Conservation (phyloP, 768 basidiomycete species). For the Mycena pura region DNA sequence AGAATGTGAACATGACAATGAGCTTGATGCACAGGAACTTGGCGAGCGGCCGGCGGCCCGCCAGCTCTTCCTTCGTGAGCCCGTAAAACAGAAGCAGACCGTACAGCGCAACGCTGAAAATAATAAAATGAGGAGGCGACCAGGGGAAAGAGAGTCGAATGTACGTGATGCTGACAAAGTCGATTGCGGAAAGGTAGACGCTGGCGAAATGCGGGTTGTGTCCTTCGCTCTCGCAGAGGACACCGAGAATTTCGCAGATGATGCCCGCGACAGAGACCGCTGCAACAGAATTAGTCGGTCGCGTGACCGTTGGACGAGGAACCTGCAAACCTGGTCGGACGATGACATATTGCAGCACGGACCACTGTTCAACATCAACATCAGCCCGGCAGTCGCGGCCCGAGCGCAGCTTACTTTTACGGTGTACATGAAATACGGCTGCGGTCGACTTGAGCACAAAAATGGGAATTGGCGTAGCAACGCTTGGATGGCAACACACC, state of each 20-base stretch:
- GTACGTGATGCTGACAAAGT: constrained; percentile 85
- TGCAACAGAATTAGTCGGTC: background rate
- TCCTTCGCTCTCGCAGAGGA: constrained; percentile 71
- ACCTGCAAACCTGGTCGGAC: constrained; percentile 54
- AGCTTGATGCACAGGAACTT: constrained; percentile 91
- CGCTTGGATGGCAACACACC: constrained; percentile 47
- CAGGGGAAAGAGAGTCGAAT: constrained; percentile 13
- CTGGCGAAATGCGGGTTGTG: constrained; percentile 67
- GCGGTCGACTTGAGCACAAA: constrained; percentile 1
- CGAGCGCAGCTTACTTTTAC: constrained; percentile 60
- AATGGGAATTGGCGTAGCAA: background rate
- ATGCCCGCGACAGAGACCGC: constrained; percentile 78
- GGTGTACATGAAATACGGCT: constrained; percentile 91
- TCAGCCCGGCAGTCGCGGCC: too few species aligned
- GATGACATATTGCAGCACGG: constrained; percentile 88
- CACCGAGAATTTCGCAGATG: constrained; percentile 68
- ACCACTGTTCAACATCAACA: constrained; percentile 58
- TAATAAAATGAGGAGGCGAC: background rate
- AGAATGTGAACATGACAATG: constrained; percentile 90
- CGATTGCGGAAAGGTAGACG: constrained; percentile 72
- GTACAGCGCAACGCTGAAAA: constrained; percentile 77
- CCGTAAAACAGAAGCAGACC: constrained; percentile 86
- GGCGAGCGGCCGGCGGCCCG: constrained; percentile 74
- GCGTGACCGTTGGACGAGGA: background rate
- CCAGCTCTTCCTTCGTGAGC: constrained; percentile 79